These are phyloP conservation scores for Pholiota molesta DNA, from an alignment of 768 basidiomycete species.

Conservation along the genomic window DNA sequence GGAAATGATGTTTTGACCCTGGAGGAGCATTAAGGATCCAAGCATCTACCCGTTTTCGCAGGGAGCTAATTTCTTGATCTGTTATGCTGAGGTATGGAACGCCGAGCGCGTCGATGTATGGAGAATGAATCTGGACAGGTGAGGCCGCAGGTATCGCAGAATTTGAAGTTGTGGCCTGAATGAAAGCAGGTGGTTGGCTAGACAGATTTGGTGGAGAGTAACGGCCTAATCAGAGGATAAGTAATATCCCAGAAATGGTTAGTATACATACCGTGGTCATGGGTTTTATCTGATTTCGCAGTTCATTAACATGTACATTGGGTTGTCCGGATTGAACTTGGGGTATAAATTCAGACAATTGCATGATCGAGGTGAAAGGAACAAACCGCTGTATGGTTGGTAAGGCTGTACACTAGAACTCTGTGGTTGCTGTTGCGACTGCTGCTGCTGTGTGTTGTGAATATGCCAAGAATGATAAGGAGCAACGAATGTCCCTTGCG, in stretches of 20 bases:
- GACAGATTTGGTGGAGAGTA: neutral
- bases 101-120: neutral
- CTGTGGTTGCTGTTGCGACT: too few species aligned
- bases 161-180: neutral
- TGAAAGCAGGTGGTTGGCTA: neutral
- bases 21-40: neutral
- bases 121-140: neutral
- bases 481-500: too few species aligned
- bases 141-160: neutral
- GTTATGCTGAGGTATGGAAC: constrained; percentile 2
- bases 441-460: too few species aligned
- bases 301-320: neutral
- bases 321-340: neutral
- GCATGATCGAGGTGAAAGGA: neutral
- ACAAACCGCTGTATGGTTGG: neutral
- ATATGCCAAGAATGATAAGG: too few species aligned
- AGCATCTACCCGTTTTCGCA: neutral
- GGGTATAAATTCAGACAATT: neutral
- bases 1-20: neutral
- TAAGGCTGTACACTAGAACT: neutral
- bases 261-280: neutral
- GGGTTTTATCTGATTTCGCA: neutral
- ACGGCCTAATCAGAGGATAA: neutral
- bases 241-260: neutral
- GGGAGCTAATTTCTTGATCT: neutral